Evolutionary conservation across 257 asterid species (phyloP).

Genomic region (Solanum ahanhuiri): DNA sequence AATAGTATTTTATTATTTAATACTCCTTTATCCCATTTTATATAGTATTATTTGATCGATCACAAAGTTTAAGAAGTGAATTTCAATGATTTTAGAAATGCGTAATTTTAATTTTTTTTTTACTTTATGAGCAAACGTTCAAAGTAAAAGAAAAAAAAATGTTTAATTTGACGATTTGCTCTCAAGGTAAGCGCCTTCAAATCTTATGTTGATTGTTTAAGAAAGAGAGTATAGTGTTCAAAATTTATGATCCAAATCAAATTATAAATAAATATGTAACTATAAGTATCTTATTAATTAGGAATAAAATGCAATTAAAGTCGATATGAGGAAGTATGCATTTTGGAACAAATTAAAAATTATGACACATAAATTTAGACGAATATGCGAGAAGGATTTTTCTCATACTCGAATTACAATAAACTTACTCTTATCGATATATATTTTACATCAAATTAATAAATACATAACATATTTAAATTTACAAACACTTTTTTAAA

Average conservation of each 20-base stretch:
- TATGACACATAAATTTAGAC: neutral
- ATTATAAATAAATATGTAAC: neutral
- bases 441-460: too few relatives aligned
- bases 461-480: neutral
- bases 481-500: neutral
- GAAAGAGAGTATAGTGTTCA: neutral
- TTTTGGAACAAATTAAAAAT: neutral
- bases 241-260: neutral
- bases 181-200: neutral
- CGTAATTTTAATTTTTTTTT: too few relatives aligned
- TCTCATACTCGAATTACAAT: too few relatives aligned
- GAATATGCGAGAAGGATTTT: neutral
- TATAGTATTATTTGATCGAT: too few relatives aligned
- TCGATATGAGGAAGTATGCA: neutral
- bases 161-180: neutral
- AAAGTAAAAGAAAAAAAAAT: neutral
- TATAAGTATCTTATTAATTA: neutral
- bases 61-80: neutral
- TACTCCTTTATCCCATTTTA: too few relatives aligned
- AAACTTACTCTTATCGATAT: fast-evolving
- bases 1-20: neutral
- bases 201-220: neutral
- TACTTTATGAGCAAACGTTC: neutral
- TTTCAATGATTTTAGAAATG: too few relatives aligned
- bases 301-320: neutral